Evolutionary conservation across 78 protist genomes (phyloP), one percentile per base, ranked within the genome.

Genomic region (Speleostelium caveatum): DNA sequence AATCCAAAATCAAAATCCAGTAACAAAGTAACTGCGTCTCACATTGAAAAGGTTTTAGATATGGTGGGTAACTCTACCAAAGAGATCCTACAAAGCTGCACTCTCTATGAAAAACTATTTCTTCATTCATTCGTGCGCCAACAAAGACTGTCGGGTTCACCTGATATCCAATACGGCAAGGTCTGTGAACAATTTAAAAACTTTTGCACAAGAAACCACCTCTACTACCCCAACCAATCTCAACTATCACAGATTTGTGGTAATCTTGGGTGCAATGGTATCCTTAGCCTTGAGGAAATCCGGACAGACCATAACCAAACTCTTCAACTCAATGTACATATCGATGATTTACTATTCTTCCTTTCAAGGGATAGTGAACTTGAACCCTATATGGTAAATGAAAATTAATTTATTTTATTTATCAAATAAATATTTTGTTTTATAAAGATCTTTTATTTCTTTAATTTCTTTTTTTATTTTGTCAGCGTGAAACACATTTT

Each of bases 101-200:
- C 80, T 5, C 69, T 69, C 17, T 67, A 59, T 58, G 91, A 83
- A 36, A 83, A 83, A 42, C 49, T 69, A 28, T 83, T 83, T 49
- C 79, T 83, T 5, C 55, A 55, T 1, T 67, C 68, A 14, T 22
- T 14, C 30, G 26, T 51, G 4, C 26, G 63, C 32, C 30, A 58
- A 72, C 59, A 72, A 12, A 16, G 16, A n/a, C 63, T 19, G 7
- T 7, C 6, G 63, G 7, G 30, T 19, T 58, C 33, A 22, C 7
- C 33, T 4, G 7, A 7, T 19, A 7, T 19, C 7, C 63, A 19
- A 58, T 58, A 45, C 53, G 7, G 30, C 63, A 58, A 14, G 33
- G 4, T 6, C 17, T 58, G 26, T 58, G 63, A 58, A 22, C 63
- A 22, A 19, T 14, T 58, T 17, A 58, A n/a, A 8, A 58, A 5